Base-by-base conservation (phyloP, 805 yeast species). In the Monosporozyma solicola region DNA sequence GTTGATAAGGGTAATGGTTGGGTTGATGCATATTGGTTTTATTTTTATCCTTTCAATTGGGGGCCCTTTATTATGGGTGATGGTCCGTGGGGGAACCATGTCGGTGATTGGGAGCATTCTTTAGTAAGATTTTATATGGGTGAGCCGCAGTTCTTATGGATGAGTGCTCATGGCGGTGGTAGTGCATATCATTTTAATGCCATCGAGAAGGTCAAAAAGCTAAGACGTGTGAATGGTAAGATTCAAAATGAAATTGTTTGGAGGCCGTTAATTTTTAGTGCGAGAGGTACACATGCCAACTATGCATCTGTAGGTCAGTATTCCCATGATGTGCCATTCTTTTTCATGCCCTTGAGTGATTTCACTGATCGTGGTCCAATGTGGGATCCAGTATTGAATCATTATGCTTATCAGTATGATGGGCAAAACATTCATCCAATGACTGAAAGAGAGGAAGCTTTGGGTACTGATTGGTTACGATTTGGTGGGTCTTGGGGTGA, bases 131-230 rank as follows among this genome's bases (percentile, higher is more conserved):
- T 88, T 65, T 80, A 83, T 61, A 77, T 84, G 2, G 96, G 96
- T 1, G 71, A 75, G 54, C 98, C 99, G 0, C 75, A 83, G 11
- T 79, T 85, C 51, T 81, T 91, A 22, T 92, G 98, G 98, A 86
- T 94, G 95, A 84, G 95, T 31, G 98, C 97, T 0, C 99, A 92
- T 69, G 96, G 97, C 1, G 97, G 98, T 11, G 99, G 99, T 7
- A 85, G 90, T 32, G 97, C 96, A 0, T 92, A 85, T 65, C 76
- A 77, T 56, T 91, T 83, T 66, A 75, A 78, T n/a, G 85, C 88
- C 25, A 69, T 91, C 52, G 96, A 89, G 64, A 52, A 49, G 37
- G 60, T 64, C 16, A 61, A 62, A 47, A 84, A 82, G 61, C 73
- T 78, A 55, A 77, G 96, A 4, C 96, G 97, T n/a, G 84, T 89